Conservation (phyloP, 148 eudicot genomes). For the Talinum fruticosum region DNA sequence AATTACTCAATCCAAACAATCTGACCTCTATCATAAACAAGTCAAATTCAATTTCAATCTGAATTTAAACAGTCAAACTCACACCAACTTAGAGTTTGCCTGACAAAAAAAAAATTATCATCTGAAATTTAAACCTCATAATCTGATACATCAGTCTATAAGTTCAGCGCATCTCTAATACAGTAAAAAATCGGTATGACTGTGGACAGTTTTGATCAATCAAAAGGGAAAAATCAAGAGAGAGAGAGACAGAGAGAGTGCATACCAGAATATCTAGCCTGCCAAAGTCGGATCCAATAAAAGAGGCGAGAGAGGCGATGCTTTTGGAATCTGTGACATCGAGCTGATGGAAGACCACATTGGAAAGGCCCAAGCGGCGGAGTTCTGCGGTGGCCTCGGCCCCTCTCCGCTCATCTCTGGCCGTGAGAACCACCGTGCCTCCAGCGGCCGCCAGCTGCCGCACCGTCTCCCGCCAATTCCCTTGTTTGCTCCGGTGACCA, state of each 20-base stretch:
- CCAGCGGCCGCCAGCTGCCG: constrained; percentile 21
- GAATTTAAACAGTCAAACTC: too few species aligned
- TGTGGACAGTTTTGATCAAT: too few species aligned
- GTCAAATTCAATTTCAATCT: too few species aligned
- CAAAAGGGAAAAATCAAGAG: not conserved
- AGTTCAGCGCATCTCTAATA: too few species aligned
- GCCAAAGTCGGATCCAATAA: constrained; percentile 21
- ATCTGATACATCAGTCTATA: too few species aligned
- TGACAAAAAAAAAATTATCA: too few species aligned
- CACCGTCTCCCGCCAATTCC: constrained; percentile 22
- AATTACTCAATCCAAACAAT: too few species aligned
- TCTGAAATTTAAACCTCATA: too few species aligned
- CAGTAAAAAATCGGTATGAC: too few species aligned
- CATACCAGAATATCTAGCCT: constrained; percentile 32
- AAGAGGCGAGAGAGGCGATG: constrained; percentile 15
- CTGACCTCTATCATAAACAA: too few species aligned
- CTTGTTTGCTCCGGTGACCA: constrained; percentile 29
- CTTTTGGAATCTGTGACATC: constrained; percentile 20
- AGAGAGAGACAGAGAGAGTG: not conserved
- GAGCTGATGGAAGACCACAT: constrained; percentile 25
- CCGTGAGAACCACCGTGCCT: constrained; percentile 26
- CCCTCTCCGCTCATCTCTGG: constrained; percentile 25
- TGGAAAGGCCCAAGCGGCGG: constrained; percentile 15
- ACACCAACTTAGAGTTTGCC: too few species aligned
- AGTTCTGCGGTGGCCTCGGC: constrained; percentile 18